Evolutionary conservation across 352 stramenopile genomes (phyloP), one percentile per base, ranked within the genome.

Genomic region (Phytophthora quininea): DNA sequence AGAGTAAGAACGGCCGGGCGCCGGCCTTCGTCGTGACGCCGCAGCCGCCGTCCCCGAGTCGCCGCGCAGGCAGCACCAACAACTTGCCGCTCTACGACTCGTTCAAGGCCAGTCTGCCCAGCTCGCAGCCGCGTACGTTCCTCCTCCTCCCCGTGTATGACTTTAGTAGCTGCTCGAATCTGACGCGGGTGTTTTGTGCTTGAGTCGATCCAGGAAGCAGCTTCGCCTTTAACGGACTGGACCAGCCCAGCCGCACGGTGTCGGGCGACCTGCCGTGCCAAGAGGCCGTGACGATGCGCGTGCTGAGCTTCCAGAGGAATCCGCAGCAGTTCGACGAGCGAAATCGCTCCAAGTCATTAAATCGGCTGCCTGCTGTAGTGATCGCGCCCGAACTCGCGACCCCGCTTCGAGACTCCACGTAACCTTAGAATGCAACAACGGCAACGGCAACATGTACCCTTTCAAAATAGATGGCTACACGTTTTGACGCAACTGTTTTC

Each of bases 221-320:
- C 43, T 79, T 79, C 49, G 72, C 68, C 4, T 79, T 77, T 48
- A 79, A 79, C 47, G 68, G 64, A 43, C 37, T 74, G 24, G 68
- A 79, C 31, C 46, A 58, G 38, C 35, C 29, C 1, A 52, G 46
- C 14, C 51, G 51, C 37, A 62, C 58, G 10, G 58, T 46, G 7
- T 69, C 68, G 24, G 69, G 63, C 3, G 68, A 67, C 5, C 14
- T 55, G 29, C 51, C 58, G 3, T 29, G 49, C 11, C 59, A 67
- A 37, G 72, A 79, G 54, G 69, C 71, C 4, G 72, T 77, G 30
- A 79, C 72, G 3, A 75, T 70, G 68, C 60, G 72, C 50, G 64
- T 77, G 19, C n/a, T 77, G n/a, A 79, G 64, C 38, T 79, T 79
- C 35, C 68, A 79, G 19, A 12, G 43, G 43, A 49, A 3, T 8